Conservation (phyloP, 805 yeast genomes). For the Teunomyces stri region DNA sequence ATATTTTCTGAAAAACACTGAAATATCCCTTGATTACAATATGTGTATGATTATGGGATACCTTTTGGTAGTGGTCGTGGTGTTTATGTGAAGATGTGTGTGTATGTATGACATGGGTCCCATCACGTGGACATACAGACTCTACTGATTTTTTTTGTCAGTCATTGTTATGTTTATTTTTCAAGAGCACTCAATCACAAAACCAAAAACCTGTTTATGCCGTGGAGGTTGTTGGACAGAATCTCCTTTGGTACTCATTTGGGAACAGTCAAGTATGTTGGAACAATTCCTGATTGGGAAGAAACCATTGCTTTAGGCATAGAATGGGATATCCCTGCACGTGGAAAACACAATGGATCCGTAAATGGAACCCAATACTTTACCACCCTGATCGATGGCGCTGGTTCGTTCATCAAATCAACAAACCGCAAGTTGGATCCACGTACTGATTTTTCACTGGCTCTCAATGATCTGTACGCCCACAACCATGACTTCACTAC, state of each 20-base stretch:
- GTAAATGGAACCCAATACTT: constrained; percentile 59
- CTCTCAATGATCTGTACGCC: constrained; percentile 49
- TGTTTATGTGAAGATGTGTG: too few relatives aligned
- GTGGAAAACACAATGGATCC: constrained; percentile 75
- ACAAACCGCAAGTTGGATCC: constrained; percentile 31
- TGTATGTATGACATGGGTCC: too few relatives aligned
- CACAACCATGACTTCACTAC: constrained; percentile 18
- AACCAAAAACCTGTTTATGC: neutral
- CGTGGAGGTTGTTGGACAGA: constrained; percentile 3
- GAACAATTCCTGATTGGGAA: constrained; percentile 46
- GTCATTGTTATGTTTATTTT: neutral
- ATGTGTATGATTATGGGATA: too few relatives aligned
- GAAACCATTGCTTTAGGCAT: constrained; percentile 59
- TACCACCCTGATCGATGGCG: constrained; percentile 24
- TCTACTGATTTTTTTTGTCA: too few relatives aligned
- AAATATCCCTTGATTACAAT: too few relatives aligned
- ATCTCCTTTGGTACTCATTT: constrained; percentile 20
- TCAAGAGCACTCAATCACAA: neutral
- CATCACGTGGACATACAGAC: too few relatives aligned
- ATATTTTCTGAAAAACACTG: too few relatives aligned
- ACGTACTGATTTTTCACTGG: constrained; percentile 41
- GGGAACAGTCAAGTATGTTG: constrained; percentile 65
- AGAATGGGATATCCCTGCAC: constrained; percentile 73
- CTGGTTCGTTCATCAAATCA: constrained; percentile 66
- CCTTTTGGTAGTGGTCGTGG: too few relatives aligned